These are phyloP conservation scores for Rhododendron ovatum DNA, from an alignment of 148 eudicot genomes.

Conservation along the genomic window DNA sequence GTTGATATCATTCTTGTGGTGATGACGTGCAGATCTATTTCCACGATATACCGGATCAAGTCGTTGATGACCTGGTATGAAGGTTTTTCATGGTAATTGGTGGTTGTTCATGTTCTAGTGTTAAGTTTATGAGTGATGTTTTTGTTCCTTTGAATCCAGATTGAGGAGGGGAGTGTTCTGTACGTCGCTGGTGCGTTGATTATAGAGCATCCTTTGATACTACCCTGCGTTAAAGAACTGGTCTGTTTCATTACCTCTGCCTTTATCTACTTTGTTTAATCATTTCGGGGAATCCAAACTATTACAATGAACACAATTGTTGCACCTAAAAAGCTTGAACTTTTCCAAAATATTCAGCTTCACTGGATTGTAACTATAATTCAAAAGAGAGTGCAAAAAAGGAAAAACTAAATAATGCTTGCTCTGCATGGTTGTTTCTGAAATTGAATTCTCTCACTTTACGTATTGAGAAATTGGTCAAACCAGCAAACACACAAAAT, in stretches of 20 bases:
- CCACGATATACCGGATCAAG: constrained; percentile 68
- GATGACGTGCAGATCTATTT: constrained; percentile 65
- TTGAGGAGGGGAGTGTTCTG: constrained; percentile 76
- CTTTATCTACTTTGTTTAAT: not conserved
- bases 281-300: not conserved
- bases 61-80: constrained; percentile 68
- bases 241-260: constrained; percentile 30
- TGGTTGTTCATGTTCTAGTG: not conserved
- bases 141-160: constrained; percentile 31
- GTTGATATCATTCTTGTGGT: not conserved
- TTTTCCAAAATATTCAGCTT: too few species aligned
- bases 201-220: constrained; percentile 79
- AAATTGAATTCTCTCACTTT: not conserved
- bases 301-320: not conserved
- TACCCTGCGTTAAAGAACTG: constrained; percentile 82
- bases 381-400: too few species aligned
- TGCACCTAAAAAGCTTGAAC: not conserved
- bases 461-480: too few species aligned
- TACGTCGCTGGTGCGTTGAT: constrained; percentile 82
- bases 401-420: not conserved
- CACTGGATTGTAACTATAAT: too few species aligned
- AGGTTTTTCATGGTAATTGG: constrained; percentile 1
- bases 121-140: not conserved
- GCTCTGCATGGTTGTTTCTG: not conserved
- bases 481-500: too few species aligned